phyloP scores from a whole-genome alignment of 352 stramenopile species.

The Pythium volutum region DNA sequence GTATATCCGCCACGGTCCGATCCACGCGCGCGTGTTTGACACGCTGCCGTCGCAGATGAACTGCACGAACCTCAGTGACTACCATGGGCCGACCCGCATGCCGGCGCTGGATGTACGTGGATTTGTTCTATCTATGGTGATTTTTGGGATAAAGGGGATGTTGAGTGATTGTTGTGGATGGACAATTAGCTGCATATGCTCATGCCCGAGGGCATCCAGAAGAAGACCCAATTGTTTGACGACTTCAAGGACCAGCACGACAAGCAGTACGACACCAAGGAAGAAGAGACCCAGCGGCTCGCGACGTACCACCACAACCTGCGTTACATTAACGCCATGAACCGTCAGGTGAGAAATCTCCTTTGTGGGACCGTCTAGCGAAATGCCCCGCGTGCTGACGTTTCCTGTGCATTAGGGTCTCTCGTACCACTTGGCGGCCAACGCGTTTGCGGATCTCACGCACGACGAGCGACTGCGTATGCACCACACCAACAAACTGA shows the following conservation, averaged over 20 bases:
- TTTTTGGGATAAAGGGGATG: background rate
- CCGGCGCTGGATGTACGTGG: constrained; percentile 63
- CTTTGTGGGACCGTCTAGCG: background rate
- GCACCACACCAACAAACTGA: constrained; percentile 39
- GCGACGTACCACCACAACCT: constrained; percentile 79
- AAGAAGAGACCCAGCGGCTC: constrained; percentile 49
- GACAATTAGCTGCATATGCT: constrained; percentile 84
- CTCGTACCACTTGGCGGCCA: constrained; percentile 74
- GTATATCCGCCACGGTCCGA: constrained; percentile 70
- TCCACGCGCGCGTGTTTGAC: constrained; percentile 64
- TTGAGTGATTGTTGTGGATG: background rate
- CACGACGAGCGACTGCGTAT: constrained; percentile 60
- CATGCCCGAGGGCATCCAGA: constrained; percentile 59
- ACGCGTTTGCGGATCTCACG: constrained; percentile 81
- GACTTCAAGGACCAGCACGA: constrained; percentile 55
- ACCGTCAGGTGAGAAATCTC: constrained; percentile 56
- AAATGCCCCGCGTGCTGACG: background rate
- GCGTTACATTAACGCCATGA: constrained; percentile 84
- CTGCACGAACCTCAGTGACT: constrained; percentile 60
- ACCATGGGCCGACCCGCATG: constrained; percentile 48
- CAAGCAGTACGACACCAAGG: constrained; percentile 54
- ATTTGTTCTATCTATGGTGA: background rate
- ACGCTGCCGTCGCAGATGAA: constrained; percentile 77
- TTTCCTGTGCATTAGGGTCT: constrained; percentile 45
- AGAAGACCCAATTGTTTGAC: constrained; percentile 65